Percentiles rank a stretch among this genome's conserved stretches.
phyloP scores from a whole-genome alignment of 768 basidiomycete genomes.

The Boletus eberwhitei region DNA sequence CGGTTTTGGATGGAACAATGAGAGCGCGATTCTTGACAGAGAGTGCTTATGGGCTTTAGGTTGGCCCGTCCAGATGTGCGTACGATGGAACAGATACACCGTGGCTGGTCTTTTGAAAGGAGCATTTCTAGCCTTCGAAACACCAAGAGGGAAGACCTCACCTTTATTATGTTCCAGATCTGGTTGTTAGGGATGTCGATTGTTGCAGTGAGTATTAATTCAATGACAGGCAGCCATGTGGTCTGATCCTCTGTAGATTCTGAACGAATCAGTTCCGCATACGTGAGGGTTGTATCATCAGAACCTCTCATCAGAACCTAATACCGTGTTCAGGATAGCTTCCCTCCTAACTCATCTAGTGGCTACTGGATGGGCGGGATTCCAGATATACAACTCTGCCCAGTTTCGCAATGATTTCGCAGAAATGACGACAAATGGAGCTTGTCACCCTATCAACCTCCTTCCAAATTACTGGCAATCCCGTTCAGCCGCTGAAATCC shows the following conservation, averaged over 20 bases:
- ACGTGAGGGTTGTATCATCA: slow-evolving; percentile 33
- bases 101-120: neutral
- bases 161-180: slow-evolving; percentile 74
- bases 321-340: slow-evolving; percentile 42
- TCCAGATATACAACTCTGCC: slow-evolving; percentile 61
- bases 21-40: slow-evolving; percentile 37
- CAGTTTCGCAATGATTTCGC: slow-evolving; percentile 38
- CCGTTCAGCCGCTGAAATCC: slow-evolving; percentile 58
- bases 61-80: slow-evolving; percentile 70
- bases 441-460: slow-evolving; percentile 54
- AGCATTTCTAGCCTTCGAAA: slow-evolving; percentile 51
- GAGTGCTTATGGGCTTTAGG: slow-evolving; percentile 60
- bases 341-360: slow-evolving; percentile 69
- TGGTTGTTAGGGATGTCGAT: slow-evolving; percentile 80
- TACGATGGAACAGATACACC: slow-evolving; percentile 6
- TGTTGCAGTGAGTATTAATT: slow-evolving; percentile 44
- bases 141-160: slow-evolving; percentile 74
- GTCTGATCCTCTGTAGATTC: slow-evolving; percentile 21
- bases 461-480: slow-evolving; percentile 64
- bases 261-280: slow-evolving; percentile 81
- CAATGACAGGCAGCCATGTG: slow-evolving; percentile 17
- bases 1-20: slow-evolving; percentile 34
- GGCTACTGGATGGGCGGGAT: slow-evolving; percentile 69
- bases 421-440: slow-evolving; percentile 56
- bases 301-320: neutral